Evolutionary conservation across 257 asterid species (phyloP).

Genomic region (Cinchona pubescens): DNA sequence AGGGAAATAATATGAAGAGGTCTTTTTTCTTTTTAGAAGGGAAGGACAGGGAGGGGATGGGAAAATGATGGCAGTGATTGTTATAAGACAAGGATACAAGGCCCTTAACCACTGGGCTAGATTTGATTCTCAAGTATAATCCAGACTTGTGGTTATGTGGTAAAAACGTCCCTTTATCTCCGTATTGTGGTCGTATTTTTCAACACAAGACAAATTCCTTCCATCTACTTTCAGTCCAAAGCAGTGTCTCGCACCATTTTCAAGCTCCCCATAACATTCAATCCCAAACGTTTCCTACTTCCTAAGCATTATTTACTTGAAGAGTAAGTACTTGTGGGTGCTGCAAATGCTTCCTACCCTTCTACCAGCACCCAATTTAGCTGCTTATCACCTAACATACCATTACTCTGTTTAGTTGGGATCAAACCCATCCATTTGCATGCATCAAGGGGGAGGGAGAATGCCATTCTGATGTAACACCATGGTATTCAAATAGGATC

Average conservation of each 20-base stretch:
- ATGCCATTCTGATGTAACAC: constrained; percentile 5
- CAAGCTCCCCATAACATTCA: neutral
- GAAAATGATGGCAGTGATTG: too few relatives aligned
- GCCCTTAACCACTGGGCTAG: neutral
- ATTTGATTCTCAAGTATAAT: neutral
- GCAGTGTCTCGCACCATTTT: neutral
- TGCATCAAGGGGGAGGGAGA: neutral
- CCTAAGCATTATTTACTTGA: neutral
- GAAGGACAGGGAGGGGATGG: too few relatives aligned
- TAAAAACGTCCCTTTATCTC: neutral
- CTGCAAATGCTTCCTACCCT: neutral
- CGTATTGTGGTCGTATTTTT: neutral
- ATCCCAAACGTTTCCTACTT: neutral
- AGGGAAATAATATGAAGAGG: too few relatives aligned
- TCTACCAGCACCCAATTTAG: neutral
- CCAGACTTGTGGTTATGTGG: neutral
- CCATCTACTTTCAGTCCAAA: neutral
- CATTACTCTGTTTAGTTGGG: neutral
- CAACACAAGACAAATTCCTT: neutral
- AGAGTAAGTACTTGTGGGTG: too few relatives aligned
- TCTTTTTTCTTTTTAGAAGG: neutral
- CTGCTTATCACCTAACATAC: neutral
- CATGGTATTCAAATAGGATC: neutral
- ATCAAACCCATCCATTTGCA: neutral
- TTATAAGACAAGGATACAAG: neutral